Evolutionary conservation across 371 early-diverging fungal genomes (phyloP).

Genomic region (Mucor ambiguus): DNA sequence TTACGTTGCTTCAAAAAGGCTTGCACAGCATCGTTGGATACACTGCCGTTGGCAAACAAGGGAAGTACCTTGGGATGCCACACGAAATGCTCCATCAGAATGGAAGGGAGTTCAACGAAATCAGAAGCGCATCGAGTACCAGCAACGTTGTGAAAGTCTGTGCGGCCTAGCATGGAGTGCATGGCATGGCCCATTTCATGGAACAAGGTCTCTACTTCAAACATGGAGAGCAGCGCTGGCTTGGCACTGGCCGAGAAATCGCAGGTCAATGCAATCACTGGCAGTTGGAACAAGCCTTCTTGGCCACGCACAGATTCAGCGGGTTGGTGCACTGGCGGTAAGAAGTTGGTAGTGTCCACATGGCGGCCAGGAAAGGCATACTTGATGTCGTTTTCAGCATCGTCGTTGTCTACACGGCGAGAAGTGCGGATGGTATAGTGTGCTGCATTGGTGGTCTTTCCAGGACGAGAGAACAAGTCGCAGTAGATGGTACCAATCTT

Average conservation of each 20-base stretch:
- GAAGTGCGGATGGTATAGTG: conserved; percentile 96
- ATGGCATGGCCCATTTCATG: conserved; percentile 99
- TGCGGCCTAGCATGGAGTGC: conserved; percentile 95
- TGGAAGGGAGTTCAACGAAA: conserved; percentile 97
- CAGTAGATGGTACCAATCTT: conserved; percentile 92
- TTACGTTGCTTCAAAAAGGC: conserved; percentile 55
- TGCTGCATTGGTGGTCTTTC: conserved; percentile 86
- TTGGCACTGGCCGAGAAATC: conserved; percentile 53
- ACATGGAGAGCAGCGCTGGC: conserved; percentile 61
- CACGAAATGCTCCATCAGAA: conserved; percentile 92
- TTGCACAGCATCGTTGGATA: conserved; percentile 47
- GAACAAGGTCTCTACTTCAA: conserved; percentile 94
- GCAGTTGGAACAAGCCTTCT: conserved; percentile 65
- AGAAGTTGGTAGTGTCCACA: conserved; percentile 27
- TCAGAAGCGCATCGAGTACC: conserved; percentile 94
- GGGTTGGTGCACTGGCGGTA: conserved; percentile 28
- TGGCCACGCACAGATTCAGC: conserved; percentile 45
- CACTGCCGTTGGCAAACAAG: conserved; percentile 57
- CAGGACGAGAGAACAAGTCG: conserved; percentile 79
- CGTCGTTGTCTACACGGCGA: conserved; percentile 84
- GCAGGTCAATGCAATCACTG: conserved; percentile 79
- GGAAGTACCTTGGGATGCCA: conserved; percentile 72
- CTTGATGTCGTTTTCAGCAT: conserved; percentile 46
- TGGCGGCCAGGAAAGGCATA: conserved; percentile 47
- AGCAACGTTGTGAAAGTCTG: conserved; percentile 93